A percentile compares a stretch with the other conserved stretches of the same genome.
Conservation (phyloP, 2,329 filamentous ascomycete species). For the Cordyceps pruinosa region DNA sequence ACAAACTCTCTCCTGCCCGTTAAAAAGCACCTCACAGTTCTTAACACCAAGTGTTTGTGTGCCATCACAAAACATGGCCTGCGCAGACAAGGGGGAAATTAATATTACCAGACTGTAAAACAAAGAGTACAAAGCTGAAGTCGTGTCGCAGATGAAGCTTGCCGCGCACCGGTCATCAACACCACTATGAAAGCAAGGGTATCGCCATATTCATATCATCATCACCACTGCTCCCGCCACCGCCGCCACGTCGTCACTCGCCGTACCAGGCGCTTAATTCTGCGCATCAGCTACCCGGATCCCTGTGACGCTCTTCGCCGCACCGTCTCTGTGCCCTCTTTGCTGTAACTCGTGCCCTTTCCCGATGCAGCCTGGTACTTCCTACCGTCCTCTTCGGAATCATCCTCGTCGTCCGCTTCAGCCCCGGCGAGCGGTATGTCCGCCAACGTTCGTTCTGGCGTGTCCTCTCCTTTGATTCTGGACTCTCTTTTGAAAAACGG, state of each 20-base stretch:
- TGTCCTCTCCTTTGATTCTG: constrained; percentile 16
- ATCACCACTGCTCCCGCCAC: not conserved
- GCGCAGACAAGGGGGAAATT: too few relatives aligned
- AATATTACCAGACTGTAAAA: too few relatives aligned
- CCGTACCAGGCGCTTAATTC: not conserved
- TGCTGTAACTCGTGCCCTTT: constrained; percentile 5
- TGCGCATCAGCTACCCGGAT: not conserved
- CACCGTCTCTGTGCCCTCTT: constrained; percentile 4
- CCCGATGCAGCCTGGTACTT: not conserved
- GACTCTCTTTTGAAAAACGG: constrained; percentile 31
- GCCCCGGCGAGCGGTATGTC: constrained; percentile 29
- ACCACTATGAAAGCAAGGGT: not conserved
- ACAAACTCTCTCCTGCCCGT: too few relatives aligned
- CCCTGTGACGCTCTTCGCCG: constrained; percentile 1
- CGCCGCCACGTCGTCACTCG: not conserved
- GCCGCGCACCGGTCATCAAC: too few relatives aligned
- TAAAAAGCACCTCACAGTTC: too few relatives aligned
- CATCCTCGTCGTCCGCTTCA: constrained; percentile 42
- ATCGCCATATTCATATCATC: constrained; percentile 5
- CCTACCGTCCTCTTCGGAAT: constrained; percentile 14
- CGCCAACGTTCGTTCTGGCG: constrained; percentile 22
- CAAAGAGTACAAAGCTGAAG: too few relatives aligned
- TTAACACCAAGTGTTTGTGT: too few relatives aligned
- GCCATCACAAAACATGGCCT: too few relatives aligned
- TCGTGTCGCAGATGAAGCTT: too few relatives aligned